phyloP scores from a whole-genome alignment of 495 filamentous ascomycete species.

The Penicillium simplicissimum region DNA sequence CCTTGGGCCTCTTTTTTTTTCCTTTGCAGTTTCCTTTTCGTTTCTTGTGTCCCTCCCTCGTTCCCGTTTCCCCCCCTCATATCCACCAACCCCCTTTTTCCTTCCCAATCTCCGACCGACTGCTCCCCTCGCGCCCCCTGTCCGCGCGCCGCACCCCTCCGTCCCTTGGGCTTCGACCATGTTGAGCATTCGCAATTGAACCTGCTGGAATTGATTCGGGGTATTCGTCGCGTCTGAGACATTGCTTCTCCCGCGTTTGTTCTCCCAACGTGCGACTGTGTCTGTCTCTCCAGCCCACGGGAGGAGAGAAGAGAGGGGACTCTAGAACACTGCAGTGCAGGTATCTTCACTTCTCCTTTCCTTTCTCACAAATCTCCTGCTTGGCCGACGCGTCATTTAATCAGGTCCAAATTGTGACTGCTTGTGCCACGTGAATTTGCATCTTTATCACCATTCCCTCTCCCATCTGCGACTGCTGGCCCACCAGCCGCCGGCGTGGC shows the following conservation, averaged over 20 bases:
- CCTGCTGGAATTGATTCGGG: slow-evolving; percentile 44
- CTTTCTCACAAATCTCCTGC: slow-evolving; percentile 13
- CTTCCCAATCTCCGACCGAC: slow-evolving; percentile 56
- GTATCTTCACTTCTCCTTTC: slow-evolving; percentile 31
- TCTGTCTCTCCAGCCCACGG: slow-evolving; percentile 5
- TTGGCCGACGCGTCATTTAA: slow-evolving; percentile 45
- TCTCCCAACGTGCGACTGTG: slow-evolving; percentile 26
- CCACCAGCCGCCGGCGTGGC: neutral
- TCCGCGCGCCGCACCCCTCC: slow-evolving; percentile 51
- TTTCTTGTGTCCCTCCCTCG: neutral
- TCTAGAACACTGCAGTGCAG: slow-evolving; percentile 38
- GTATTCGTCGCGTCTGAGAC: slow-evolving; percentile 59
- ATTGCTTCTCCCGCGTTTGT: slow-evolving; percentile 58
- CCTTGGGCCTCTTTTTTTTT: slow-evolving; percentile 9
- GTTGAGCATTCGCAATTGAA: slow-evolving; percentile 55
- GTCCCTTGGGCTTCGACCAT: slow-evolving; percentile 65
- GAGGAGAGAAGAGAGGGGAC: slow-evolving; percentile 20
- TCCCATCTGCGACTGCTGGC: slow-evolving; percentile 22
- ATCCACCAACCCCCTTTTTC: slow-evolving; percentile 58
- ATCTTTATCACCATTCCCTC: neutral
- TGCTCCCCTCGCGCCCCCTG: slow-evolving; percentile 51
- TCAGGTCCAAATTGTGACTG: slow-evolving; percentile 35
- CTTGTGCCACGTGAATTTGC: slow-evolving; percentile 11
- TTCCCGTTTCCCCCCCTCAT: neutral
- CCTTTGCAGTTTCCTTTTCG: slow-evolving; percentile 9